A percentile compares a stretch with the other conserved stretches of the same genome.
These are phyloP conservation scores for Macadamia tetraphylla DNA, from an alignment of 164 flowering plant genomes.

Conservation along the genomic window DNA sequence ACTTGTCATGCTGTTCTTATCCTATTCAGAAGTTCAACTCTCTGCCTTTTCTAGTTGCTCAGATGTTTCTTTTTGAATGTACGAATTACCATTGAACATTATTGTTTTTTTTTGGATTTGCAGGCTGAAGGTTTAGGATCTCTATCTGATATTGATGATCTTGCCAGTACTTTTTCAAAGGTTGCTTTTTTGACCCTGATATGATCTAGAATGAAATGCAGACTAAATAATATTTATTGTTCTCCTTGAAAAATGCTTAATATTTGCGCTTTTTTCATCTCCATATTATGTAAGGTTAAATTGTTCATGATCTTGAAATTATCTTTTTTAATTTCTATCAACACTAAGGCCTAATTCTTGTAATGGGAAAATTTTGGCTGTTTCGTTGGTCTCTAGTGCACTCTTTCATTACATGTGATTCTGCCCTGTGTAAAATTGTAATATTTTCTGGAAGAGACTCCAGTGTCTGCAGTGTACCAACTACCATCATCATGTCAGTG, in stretches of 20 bases:
- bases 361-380: too few relatives aligned
- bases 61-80: background rate
- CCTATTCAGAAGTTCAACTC: too few relatives aligned
- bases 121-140: slow-evolving; percentile 48
- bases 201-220: background rate
- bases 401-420: too few relatives aligned
- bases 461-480: too few relatives aligned
- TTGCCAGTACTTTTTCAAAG: slow-evolving; percentile 60
- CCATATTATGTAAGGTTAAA: background rate
- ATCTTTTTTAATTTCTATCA: background rate
- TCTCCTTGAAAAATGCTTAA: background rate
- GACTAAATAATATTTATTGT: background rate
- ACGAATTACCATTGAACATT: background rate
- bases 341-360: too few relatives aligned
- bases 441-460: too few relatives aligned
- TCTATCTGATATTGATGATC: slow-evolving; percentile 57
- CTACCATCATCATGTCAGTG: too few relatives aligned
- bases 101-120: slow-evolving; percentile 4
- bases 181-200: slow-evolving; percentile 23
- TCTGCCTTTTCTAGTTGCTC: too few relatives aligned
- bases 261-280: background rate
- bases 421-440: too few relatives aligned
- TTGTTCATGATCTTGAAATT: background rate
- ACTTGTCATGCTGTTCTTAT: too few relatives aligned
- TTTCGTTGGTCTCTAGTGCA: too few relatives aligned